Base-by-base conservation (phyloP, 2,329 filamentous ascomycete species). In the Malbranchea zuffiana region DNA sequence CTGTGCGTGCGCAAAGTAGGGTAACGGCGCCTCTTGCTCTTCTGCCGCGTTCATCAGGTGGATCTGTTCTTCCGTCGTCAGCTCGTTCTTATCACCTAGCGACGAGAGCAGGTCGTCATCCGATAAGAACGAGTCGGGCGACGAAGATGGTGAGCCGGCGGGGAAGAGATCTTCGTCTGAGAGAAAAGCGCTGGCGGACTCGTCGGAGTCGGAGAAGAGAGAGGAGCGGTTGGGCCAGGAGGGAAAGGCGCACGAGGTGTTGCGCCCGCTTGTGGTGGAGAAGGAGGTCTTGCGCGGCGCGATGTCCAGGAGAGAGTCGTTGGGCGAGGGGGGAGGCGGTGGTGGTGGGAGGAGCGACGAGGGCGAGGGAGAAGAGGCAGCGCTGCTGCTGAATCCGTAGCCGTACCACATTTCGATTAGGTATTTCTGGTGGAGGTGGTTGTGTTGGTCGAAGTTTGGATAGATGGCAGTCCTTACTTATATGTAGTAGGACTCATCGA, bases 181-280 rank as follows among this genome's bases (percentile, higher is more conserved):
- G 18, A 63, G 56, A 35, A 59, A 63, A 30, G 61, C 56, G 41
- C 53, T 60, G 32, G 55, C 51, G 5, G 45, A 54, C 1, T 51
- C 52, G 10, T 53, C 50, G 3, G 56, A 52, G 29, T 56, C 51
- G 36, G 47, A 47, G 42, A 56, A 50, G 13, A 64, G 53, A 6
- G 58, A 59, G 2, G 57, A 50, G 4, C 61, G 48, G 51, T 62
- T 63, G 30, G 61, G 61, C 61, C 61, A 64, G 3, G 61, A 63
- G 6, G 61, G 61, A 34, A 63, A 64, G 3, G 61, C 61, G 41
- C 61, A 64, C 35, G 59, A 53, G 18, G 54, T 60, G 48, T 54
- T 60, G 51, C 58, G 53, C 5, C 57, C 56, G 38, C 54, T 53
- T 21, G 54, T 47, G 13, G 32, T 32, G 16, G 59, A 62, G 50